phyloP scores from a whole-genome alignment of 768 basidiomycete species.

The Butyriboletus loyo region DNA sequence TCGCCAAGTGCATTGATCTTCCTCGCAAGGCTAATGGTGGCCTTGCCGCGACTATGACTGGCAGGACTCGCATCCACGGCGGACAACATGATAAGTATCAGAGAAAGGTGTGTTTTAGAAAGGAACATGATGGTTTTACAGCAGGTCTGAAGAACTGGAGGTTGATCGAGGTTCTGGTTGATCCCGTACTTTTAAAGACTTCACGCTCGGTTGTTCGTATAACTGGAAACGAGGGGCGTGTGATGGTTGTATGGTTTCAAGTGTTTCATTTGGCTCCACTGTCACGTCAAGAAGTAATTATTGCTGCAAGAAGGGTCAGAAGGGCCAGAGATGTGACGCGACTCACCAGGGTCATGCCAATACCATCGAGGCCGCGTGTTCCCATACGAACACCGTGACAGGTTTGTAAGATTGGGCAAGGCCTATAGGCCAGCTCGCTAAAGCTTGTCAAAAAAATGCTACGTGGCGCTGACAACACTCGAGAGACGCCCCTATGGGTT shows the following conservation, averaged over 20 bases:
- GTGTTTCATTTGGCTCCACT: not conserved
- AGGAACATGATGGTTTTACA: conserved; percentile 8
- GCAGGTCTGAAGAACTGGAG: not conserved
- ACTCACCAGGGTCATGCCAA: not conserved
- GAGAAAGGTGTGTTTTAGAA: conserved; percentile 3
- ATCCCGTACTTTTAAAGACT: not conserved
- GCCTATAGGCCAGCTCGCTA: too few relatives aligned
- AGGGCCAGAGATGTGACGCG: not conserved
- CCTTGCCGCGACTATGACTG: conserved; percentile 1
- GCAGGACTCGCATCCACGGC: conserved; percentile 13
- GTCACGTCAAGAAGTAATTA: not conserved
- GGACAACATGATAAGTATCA: conserved; percentile 12
- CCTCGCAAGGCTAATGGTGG: conserved; percentile 11
- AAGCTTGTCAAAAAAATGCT: too few relatives aligned
- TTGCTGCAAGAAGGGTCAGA: too few relatives aligned
- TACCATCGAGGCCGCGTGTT: too few relatives aligned
- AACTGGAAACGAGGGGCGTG: too few relatives aligned
- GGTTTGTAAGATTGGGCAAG: not conserved
- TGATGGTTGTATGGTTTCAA: not conserved
- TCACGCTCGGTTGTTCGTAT: not conserved
- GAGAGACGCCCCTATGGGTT: too few relatives aligned
- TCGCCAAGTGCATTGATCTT: conserved; percentile 10
- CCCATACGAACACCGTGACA: not conserved
- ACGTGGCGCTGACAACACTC: too few relatives aligned
- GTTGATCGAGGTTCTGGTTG: too few relatives aligned